Evolutionary conservation across 176 grass and related monocot species (phyloP).

Genomic region (Elaeis guineensis): DNA sequence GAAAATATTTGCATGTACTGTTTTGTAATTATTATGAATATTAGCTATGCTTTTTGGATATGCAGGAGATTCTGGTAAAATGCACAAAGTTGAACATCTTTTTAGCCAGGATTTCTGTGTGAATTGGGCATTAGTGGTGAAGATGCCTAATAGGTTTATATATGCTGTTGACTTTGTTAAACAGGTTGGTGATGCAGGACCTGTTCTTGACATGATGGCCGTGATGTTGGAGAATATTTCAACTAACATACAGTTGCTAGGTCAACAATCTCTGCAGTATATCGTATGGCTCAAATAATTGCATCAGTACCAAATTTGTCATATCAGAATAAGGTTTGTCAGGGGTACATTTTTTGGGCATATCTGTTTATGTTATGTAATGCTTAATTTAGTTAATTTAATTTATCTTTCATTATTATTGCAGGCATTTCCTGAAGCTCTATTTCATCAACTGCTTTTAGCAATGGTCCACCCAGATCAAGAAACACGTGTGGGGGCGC

Average conservation of each 20-base stretch:
- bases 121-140: background rate
- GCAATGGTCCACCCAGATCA: conserved; percentile 94
- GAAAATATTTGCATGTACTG: too few relatives aligned
- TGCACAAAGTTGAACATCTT: background rate
- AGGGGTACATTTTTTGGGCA: background rate
- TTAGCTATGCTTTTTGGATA: too few relatives aligned
- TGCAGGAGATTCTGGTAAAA: too few relatives aligned
- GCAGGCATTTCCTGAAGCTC: conserved; percentile 93
- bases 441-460: conserved; percentile 96
- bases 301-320: conserved; percentile 86
- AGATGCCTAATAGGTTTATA: too few relatives aligned
- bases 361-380: too few relatives aligned
- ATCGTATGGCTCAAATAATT: conserved; percentile 97
- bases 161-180: conserved; percentile 19
- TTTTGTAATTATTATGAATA: too few relatives aligned
- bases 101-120: conserved; percentile 1
- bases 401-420: conserved; percentile 13
- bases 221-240: conserved; percentile 95
- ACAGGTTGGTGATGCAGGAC: conserved; percentile 93
- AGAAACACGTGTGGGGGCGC: conserved; percentile 76
- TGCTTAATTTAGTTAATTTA: too few relatives aligned
- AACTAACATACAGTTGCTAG: conserved; percentile 57
- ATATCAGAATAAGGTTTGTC: conserved; percentile 84
- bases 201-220: conserved; percentile 98
- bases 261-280: conserved; percentile 91